Conservation (phyloP, 768 basidiomycete species). For the Tylopilus rubrobrunneus region DNA sequence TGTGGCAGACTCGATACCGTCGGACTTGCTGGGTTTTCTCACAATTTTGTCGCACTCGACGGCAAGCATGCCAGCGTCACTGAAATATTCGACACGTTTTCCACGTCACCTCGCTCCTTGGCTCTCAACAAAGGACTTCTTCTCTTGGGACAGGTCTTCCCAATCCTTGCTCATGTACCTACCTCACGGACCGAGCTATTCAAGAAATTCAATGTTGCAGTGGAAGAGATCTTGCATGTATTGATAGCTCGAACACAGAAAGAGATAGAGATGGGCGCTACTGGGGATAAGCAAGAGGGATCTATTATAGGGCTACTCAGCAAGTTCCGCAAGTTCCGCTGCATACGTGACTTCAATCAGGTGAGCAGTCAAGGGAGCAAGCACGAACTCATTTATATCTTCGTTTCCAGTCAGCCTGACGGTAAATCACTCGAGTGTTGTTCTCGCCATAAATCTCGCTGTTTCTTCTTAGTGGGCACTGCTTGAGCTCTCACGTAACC, state of each 20-base stretch:
- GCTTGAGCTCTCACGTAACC: too few relatives aligned
- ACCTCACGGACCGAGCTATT: constrained; percentile 32
- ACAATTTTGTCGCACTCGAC: constrained; percentile 51
- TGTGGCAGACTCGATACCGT: constrained; percentile 48
- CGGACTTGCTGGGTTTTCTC: constrained; percentile 55
- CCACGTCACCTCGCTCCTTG: constrained; percentile 15
- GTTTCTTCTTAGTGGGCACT: constrained; percentile 14
- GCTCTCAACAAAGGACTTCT: constrained; percentile 30
- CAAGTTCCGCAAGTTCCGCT: constrained; percentile 14
- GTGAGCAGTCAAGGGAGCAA: constrained; percentile 36
- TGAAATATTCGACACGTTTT: constrained; percentile 38
- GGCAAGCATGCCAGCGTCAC: constrained; percentile 42
- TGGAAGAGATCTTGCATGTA: constrained; percentile 38
- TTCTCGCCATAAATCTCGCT: not conserved
- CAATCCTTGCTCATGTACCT: constrained; percentile 34
- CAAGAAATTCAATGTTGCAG: constrained; percentile 30
- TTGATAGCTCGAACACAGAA: constrained; percentile 36
- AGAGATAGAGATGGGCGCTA: constrained; percentile 26
- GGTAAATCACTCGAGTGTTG: not conserved
- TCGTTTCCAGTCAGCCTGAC: constrained; percentile 14
- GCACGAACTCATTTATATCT: constrained; percentile 9
- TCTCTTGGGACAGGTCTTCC: constrained; percentile 37
- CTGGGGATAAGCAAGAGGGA: constrained; percentile 20
- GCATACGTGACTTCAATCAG: not conserved
- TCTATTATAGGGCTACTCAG: constrained; percentile 27